phyloP scores from a whole-genome alignment of 139 green algal genomes.

The Nannochloris sp. region DNA sequence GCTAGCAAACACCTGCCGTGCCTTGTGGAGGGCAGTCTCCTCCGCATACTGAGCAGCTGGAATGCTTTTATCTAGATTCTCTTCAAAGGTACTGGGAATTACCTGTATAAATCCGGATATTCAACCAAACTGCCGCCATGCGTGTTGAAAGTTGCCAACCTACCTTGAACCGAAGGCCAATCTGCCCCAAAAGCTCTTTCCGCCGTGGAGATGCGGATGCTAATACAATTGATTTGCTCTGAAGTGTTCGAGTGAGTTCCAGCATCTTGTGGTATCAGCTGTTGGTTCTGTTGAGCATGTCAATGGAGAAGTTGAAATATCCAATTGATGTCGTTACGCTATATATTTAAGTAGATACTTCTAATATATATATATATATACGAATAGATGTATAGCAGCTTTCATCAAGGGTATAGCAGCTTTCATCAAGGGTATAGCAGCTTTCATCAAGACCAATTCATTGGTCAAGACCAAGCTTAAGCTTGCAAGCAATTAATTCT shows the following conservation, averaged over 20 bases:
- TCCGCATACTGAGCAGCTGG: slow-evolving; percentile 49
- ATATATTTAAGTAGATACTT: no score
- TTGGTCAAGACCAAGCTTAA: no score
- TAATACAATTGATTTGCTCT: slow-evolving; percentile 47
- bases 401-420: no score
- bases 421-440: no score
- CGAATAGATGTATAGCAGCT: no score
- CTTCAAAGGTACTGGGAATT: slow-evolving; percentile 63
- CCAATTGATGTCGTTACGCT: no score
- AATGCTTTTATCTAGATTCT: slow-evolving; percentile 52
- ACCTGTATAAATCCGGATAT: slow-evolving; percentile 13
- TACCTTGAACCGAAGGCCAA: slow-evolving; percentile 50
- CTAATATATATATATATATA: no score
- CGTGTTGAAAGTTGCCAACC: background rate
- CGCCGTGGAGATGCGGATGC: slow-evolving; percentile 53
- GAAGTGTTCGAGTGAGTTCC: slow-evolving; percentile 37
- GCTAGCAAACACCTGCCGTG: background rate
- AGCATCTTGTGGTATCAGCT: slow-evolving; percentile 21
- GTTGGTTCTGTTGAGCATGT: no score
- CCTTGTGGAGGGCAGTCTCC: slow-evolving; percentile 62
- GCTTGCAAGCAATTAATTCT: no score
- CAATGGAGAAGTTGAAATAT: no score
- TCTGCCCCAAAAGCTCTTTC: slow-evolving; percentile 47
- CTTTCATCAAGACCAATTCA: no score
- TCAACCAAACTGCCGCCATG: no score